A percentile compares a stretch with the other conserved stretches of the same genome.
Evolutionary conservation across 2,329 filamentous ascomycete genomes (phyloP).

Genomic region (Aspergillus sp.): DNA sequence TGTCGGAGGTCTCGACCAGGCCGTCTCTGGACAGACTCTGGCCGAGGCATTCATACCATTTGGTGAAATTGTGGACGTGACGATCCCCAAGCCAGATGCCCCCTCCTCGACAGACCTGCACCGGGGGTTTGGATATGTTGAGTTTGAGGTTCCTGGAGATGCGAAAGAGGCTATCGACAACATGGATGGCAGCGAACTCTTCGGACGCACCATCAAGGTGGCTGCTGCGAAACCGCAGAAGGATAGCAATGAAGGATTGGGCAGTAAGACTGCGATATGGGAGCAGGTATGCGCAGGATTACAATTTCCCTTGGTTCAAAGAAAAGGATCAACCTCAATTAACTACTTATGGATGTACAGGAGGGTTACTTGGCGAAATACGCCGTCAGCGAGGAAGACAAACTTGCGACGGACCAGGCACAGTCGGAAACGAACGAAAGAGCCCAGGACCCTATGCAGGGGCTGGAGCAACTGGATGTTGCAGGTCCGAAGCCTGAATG

Average conservation of each 20-base stretch:
- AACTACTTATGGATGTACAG: slow-evolving; percentile 42
- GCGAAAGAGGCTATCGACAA: slow-evolving; percentile 96
- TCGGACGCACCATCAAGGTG: slow-evolving; percentile 85
- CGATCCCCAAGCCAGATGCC: slow-evolving; percentile 77
- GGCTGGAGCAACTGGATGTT: slow-evolving; percentile 83
- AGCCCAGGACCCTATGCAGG: slow-evolving; percentile 85
- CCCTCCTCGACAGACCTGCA: slow-evolving; percentile 72
- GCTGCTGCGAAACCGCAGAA: slow-evolving; percentile 88
- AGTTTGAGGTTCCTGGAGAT: slow-evolving; percentile 79
- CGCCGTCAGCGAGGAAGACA: slow-evolving; percentile 74
- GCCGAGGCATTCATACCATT: slow-evolving; percentile 94
- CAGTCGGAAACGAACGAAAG: slow-evolving; percentile 45
- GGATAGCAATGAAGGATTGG: slow-evolving; percentile 75
- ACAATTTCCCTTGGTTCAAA: not conserved
- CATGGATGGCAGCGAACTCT: slow-evolving; percentile 95
- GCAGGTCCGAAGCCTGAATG: slow-evolving; percentile 78
- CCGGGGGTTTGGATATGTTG: slow-evolving; percentile 91
- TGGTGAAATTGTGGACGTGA: slow-evolving; percentile 87
- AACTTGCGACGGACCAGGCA: slow-evolving; percentile 50
- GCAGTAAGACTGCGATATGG: slow-evolving; percentile 92
- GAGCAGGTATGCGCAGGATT: slow-evolving; percentile 64
- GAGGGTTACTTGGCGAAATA: slow-evolving; percentile 90
- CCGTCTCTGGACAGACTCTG: slow-evolving; percentile 66
- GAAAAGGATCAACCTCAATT: not conserved
- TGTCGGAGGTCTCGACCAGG: slow-evolving; percentile 76